These are phyloP conservation scores for Sungouiella thailandica DNA, from an alignment of 805 yeast genomes.

Conservation along the genomic window DNA sequence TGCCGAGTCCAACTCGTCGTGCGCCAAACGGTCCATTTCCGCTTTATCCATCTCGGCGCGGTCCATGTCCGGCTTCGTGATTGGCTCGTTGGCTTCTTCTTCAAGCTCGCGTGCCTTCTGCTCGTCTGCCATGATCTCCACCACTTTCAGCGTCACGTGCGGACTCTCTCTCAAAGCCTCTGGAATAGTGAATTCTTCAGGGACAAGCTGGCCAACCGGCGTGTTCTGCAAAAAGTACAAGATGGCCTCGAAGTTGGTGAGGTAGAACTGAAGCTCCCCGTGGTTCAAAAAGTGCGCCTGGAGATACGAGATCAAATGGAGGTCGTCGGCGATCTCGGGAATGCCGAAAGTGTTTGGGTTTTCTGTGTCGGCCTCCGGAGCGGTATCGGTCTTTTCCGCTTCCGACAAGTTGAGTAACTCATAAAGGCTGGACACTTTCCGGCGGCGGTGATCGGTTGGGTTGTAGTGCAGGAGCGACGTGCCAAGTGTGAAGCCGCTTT, in stretches of 20 bases:
- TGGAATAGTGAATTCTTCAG: conserved; percentile 5
- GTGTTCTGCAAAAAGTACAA: conserved; percentile 33
- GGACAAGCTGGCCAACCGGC: conserved; percentile 26
- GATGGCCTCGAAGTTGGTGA: conserved; percentile 41
- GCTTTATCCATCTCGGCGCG: no score
- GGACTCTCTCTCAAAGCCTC: conserved; percentile 5
- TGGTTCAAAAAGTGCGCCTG: conserved; percentile 26
- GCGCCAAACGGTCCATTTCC: no score
- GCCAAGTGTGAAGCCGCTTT: conserved; percentile 8
- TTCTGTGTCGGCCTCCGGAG: no score
- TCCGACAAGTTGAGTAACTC: conserved; percentile 27
- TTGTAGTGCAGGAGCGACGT: conserved; percentile 10
- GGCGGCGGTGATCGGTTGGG: conserved; percentile 11
- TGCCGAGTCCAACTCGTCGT: conserved; percentile 10
- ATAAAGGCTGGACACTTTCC: conserved; percentile 19
- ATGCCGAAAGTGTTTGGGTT: no score
- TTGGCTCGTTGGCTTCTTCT: not conserved
- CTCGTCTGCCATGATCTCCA: conserved; percentile 22
- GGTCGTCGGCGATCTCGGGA: conserved; percentile 18
- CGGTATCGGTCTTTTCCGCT: conserved; percentile 7
- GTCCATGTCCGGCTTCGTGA: no score
- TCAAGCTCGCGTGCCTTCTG: not conserved
- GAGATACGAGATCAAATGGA: conserved; percentile 24
- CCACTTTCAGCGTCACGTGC: conserved; percentile 20
- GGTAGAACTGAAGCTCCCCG: conserved; percentile 35